Base-by-base conservation (phyloP, 192 early-diverging fungal genomes). In the Helicostylum pulchrum region DNA sequence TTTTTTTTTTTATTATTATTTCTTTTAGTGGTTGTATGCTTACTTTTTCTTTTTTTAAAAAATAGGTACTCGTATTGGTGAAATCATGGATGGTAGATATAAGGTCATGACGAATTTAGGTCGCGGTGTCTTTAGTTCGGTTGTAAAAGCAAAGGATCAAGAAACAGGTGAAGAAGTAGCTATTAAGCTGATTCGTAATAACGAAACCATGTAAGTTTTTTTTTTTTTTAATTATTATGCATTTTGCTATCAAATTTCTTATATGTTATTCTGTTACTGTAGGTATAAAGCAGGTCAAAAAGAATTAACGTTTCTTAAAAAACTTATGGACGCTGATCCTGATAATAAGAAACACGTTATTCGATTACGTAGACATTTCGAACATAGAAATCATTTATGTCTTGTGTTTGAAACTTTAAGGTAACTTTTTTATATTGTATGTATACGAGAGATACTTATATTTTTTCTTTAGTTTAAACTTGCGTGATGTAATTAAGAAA, bases 181-280 rank as follows among this genome's bases (percentile, higher is more conserved):
- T 0, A 92, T 99, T 64, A 99, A 99, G 76, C 81, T 99, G 30
- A 89, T 97, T 61, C 90, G 97, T 2, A 95, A 90, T 74, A 98
- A 98, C 74, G 95, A 96, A 61, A 86, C 84, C 17, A 98, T 94
- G 93, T 88, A 78, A 74, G 77, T 20, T 21, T 21, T 23, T 26
- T 34, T 54, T n/a, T 54, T 10, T 20, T 26, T 36, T 54, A n/a
- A 12, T 32, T 36, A 42, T 56, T 46, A 10, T 46, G 11, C 3
- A 47, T 51, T 21, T n/a, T 12, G 2, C 20, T 66, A 53, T 62
- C 3, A 0, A 46, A 0, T 43, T 15, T 64, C 21, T 30, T 49
- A 5, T 53, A 21, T 61, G 7, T 31, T 20, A n/a, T n/a, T n/a
- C n/a, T n/a, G n/a, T 26, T 26, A 0, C 0, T 26, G 26, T 66